These are phyloP conservation scores for Dryas alaskensis DNA, from an alignment of 306 rosid genomes.

Conservation along the genomic window DNA sequence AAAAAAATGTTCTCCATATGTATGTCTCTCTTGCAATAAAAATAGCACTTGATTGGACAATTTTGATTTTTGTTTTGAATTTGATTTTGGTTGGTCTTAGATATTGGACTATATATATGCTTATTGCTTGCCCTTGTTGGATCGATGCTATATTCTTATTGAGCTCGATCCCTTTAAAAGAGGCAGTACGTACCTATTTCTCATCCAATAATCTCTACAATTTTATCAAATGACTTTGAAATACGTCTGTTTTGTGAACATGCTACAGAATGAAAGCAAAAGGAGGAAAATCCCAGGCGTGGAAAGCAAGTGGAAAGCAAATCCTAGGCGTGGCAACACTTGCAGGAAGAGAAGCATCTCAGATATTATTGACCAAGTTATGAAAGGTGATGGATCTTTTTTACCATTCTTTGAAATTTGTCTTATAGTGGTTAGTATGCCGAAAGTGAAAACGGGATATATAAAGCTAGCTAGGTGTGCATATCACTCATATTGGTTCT, in stretches of 20 bases:
- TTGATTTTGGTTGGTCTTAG: no score
- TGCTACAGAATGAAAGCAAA: no score
- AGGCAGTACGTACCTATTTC: not conserved
- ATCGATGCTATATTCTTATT: not conserved
- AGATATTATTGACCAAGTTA: not conserved
- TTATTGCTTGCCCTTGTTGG: not conserved
- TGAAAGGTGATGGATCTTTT: conserved; percentile 36
- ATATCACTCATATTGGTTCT: not conserved
- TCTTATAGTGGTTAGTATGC: no score
- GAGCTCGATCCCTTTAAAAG: not conserved
- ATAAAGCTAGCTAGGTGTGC: not conserved
- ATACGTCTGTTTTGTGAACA: no score
- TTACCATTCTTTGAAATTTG: not conserved
- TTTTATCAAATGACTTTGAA: not conserved
- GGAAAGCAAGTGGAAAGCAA: no score
- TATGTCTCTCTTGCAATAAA: not conserved
- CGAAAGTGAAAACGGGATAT: no score
- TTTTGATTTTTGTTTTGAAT: not conserved
- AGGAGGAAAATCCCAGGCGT: no score
- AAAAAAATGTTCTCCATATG: not conserved
- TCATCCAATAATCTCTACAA: not conserved
- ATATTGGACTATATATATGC: not conserved
- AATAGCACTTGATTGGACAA: not conserved
- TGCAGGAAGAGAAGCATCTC: conserved; percentile 6
- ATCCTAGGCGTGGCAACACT: not conserved